A percentile compares a stretch with the other conserved stretches of the same genome.
Conservation (phyloP, 768 basidiomycete species). For the Wakefieldia striispora region DNA sequence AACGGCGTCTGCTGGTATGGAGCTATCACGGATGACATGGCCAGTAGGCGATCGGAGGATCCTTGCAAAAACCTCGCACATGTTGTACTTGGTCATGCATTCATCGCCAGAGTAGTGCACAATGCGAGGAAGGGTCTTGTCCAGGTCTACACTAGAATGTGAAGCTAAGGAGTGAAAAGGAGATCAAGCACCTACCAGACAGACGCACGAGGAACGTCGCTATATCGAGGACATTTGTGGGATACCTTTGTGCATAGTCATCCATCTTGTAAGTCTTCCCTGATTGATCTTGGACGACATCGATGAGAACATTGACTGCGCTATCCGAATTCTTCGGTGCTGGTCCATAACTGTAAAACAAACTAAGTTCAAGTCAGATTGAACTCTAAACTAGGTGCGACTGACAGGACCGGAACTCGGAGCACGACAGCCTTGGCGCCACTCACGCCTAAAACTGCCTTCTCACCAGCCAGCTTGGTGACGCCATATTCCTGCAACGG, state of each 20-base stretch:
- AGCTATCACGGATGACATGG: slow-evolving; percentile 74
- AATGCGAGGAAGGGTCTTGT: slow-evolving; percentile 43
- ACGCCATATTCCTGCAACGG: slow-evolving; percentile 87
- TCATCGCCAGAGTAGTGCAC: slow-evolving; percentile 84
- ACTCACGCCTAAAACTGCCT: slow-evolving; percentile 61
- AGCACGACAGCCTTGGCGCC: slow-evolving; percentile 66
- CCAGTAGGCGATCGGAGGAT: slow-evolving; percentile 66
- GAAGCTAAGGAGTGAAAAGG: background rate
- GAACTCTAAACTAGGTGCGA: background rate
- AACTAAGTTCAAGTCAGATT: slow-evolving; percentile 1
- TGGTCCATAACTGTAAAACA: slow-evolving; percentile 73
- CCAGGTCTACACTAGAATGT: slow-evolving; percentile 29
- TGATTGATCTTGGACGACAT: slow-evolving; percentile 82
- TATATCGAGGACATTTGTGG: slow-evolving; percentile 88
- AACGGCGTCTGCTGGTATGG: slow-evolving; percentile 66
- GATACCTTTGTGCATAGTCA: slow-evolving; percentile 88
- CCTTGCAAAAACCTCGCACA: slow-evolving; percentile 75
- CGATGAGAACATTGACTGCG: slow-evolving; percentile 85
- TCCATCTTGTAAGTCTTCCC: slow-evolving; percentile 95
- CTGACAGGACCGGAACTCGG: slow-evolving; percentile 87
- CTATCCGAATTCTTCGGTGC: slow-evolving; percentile 82
- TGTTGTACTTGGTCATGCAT: slow-evolving; percentile 90
- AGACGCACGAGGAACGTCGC: slow-evolving; percentile 81
- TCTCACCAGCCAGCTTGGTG: slow-evolving; percentile 86
- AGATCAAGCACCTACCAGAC: slow-evolving; percentile 45